These are phyloP conservation scores for Vaccinium myrtillus DNA, from an alignment of 148 eudicot genomes.

Conservation along the genomic window DNA sequence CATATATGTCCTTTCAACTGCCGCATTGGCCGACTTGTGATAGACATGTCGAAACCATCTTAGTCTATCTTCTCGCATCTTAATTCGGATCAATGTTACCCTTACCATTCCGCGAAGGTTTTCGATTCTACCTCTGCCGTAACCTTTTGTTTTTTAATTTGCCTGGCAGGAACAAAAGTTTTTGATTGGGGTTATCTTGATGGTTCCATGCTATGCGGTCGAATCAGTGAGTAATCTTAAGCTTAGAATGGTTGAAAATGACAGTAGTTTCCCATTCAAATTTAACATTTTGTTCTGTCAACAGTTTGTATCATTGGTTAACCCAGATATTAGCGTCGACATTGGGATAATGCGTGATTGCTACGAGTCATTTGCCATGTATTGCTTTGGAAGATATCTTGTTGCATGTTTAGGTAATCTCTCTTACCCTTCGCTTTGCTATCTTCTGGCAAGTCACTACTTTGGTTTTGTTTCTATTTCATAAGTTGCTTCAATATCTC, in stretches of 20 bases:
- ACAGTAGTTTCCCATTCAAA: not conserved
- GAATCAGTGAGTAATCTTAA: constrained; percentile 74
- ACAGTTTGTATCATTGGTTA: constrained; percentile 85
- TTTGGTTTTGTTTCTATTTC: not conserved
- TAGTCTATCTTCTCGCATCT: not conserved
- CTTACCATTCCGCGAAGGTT: not conserved
- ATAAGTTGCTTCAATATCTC: not conserved
- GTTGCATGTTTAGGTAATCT: constrained; percentile 90
- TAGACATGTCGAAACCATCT: not conserved
- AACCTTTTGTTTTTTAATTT: constrained; percentile 9
- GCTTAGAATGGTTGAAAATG: not conserved
- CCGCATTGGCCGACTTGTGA: not conserved
- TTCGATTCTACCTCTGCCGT: not conserved
- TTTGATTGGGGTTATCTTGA: constrained; percentile 86
- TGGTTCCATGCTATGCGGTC: constrained; percentile 95
- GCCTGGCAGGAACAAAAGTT: constrained; percentile 89
- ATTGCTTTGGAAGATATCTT: constrained; percentile 98
- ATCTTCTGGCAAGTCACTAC: not conserved
- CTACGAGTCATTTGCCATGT: constrained; percentile 99
- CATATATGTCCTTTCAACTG: not conserved
- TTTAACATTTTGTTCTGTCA: constrained; percentile 17
- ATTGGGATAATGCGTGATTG: constrained; percentile 92
- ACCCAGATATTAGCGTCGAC: constrained; percentile 90
- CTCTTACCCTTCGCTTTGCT: constrained; percentile 12
- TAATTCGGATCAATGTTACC: not conserved